These are phyloP conservation scores for Eucalyptus sp. DNA, from an alignment of 345 rosid genomes.

Conservation along the genomic window DNA sequence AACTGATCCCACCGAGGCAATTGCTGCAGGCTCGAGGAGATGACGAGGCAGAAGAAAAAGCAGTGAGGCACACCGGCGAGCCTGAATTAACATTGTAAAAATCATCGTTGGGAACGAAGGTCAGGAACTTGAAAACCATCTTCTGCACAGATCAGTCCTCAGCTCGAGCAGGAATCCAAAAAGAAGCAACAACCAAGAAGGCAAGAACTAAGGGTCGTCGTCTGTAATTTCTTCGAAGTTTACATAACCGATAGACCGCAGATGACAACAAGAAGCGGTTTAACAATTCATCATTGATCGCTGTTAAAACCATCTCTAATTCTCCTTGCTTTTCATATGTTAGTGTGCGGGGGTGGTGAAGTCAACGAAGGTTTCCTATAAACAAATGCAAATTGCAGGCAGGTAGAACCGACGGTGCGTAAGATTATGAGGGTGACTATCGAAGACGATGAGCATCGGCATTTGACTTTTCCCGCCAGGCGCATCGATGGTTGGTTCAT, in stretches of 20 bases:
- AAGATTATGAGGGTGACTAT: background rate
- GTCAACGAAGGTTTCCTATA: background rate
- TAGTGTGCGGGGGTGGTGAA: background rate
- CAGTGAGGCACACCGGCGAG: background rate
- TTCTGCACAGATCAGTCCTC: background rate
- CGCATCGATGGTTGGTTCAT: background rate
- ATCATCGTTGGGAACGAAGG: background rate
- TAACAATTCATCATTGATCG: background rate
- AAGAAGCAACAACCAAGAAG: background rate
- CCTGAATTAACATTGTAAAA: background rate
- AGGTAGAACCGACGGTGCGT: background rate
- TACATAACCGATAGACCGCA: background rate
- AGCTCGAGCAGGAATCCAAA: background rate
- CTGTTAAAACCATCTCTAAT: background rate
- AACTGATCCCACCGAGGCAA: background rate
- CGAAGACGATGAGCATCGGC: background rate
- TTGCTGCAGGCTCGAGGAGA: background rate
- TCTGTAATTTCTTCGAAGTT: background rate
- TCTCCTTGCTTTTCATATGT: background rate
- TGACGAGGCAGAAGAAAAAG: background rate
- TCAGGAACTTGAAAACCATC: background rate
- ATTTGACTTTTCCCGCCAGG: background rate
- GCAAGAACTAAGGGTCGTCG: background rate
- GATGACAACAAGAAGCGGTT: background rate
- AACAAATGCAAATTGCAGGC: background rate